Percentiles rank a stretch among this genome's conserved stretches.
Conservation (phyloP, 495 filamentous ascomycete genomes). For the Daldinia vernicosa region DNA sequence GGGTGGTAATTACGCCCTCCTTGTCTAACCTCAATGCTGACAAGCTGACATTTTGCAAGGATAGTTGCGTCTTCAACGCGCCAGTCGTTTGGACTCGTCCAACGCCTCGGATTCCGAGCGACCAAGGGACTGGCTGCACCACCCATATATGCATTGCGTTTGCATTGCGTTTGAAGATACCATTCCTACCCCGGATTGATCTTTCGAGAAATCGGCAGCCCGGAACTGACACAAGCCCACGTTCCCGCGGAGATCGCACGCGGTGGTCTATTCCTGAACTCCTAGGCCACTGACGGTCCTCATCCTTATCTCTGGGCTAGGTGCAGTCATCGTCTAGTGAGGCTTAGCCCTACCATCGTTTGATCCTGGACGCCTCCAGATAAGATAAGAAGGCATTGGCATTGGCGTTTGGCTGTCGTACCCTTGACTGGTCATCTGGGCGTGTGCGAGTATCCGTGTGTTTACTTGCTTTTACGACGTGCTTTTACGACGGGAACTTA, state of each 20-base stretch:
- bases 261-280: not conserved
- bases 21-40: conserved; percentile 13
- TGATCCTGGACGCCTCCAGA: conserved; percentile 19
- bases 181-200: conserved; percentile 23
- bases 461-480: conserved; percentile 8
- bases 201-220: not conserved
- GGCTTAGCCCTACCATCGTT: conserved; percentile 13
- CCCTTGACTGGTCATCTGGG: conserved; percentile 4
- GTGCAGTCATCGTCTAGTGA: conserved; percentile 11
- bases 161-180: conserved; percentile 3
- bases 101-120: conserved; percentile 16
- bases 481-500: conserved; percentile 11
- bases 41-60: conserved; percentile 30
- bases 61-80: conserved; percentile 8
- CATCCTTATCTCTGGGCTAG: conserved; percentile 39
- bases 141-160: no score
- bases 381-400: conserved; percentile 25
- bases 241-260: conserved; percentile 33
- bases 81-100: conserved; percentile 13
- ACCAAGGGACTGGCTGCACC: conserved; percentile 9
- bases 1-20: conserved; percentile 1
- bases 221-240: conserved; percentile 26
- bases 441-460: conserved; percentile 4
- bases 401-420: not conserved
- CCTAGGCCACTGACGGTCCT: conserved; percentile 31